Percentiles rank a stretch among this genome's conserved stretches.
Conservation (phyloP, 306 rosid genomes). For the Pterocarpus santalinus region DNA sequence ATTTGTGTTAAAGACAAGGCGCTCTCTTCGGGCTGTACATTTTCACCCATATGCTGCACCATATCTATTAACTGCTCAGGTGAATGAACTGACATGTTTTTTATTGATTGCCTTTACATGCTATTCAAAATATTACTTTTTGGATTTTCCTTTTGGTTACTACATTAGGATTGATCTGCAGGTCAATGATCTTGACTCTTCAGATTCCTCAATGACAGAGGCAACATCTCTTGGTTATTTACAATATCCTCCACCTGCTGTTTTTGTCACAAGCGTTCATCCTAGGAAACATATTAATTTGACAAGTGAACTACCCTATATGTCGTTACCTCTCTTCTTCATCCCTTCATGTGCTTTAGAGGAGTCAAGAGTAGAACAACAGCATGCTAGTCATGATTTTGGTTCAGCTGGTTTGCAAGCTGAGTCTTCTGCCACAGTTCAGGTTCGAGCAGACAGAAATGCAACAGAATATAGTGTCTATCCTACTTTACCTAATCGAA, state of each 20-base stretch:
- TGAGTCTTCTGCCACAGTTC: slow-evolving; percentile 77
- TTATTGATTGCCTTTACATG: slow-evolving; percentile 16
- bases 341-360: slow-evolving; percentile 75
- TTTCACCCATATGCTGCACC: slow-evolving; percentile 96
- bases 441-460: slow-evolving; percentile 68
- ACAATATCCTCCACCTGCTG: slow-evolving; percentile 94
- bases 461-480: slow-evolving; percentile 48
- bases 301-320: slow-evolving; percentile 71
- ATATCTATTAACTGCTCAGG: slow-evolving; percentile 97
- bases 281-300: slow-evolving; percentile 65
- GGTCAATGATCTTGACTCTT: slow-evolving; percentile 96
- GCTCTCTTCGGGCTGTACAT: slow-evolving; percentile 96
- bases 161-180: slow-evolving; percentile 51
- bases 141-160: slow-evolving; percentile 19
- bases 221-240: slow-evolving; percentile 94
- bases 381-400: slow-evolving; percentile 56
- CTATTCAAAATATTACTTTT: slow-evolving; percentile 16
- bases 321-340: slow-evolving; percentile 72
- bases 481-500: slow-evolving; percentile 52
- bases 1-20: slow-evolving; percentile 85
- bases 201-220: slow-evolving; percentile 87
- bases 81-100: slow-evolving; percentile 32
- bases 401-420: slow-evolving; percentile 64
- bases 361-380: slow-evolving; percentile 71
- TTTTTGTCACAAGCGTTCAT: slow-evolving; percentile 80